Evolutionary conservation across 2,329 filamentous ascomycete species (phyloP).

Genomic region (Diaporthe helianthi): DNA sequence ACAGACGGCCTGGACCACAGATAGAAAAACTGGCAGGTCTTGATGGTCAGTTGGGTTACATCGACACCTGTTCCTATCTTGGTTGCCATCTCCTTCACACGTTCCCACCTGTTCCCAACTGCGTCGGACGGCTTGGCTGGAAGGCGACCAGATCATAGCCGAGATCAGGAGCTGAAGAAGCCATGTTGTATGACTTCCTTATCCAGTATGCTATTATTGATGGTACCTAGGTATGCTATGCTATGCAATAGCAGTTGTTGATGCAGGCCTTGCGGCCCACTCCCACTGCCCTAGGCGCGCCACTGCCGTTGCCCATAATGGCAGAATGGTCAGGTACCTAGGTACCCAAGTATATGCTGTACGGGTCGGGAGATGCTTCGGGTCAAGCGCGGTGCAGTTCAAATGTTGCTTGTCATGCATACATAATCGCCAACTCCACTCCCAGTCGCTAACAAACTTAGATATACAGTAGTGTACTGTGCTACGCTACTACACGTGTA

Average conservation of each 20-base stretch:
- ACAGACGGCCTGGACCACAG: constrained; percentile 16
- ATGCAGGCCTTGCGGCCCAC: neutral
- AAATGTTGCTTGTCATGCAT: constrained; percentile 12
- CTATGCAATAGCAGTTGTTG: neutral
- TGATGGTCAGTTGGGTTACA: constrained; percentile 8
- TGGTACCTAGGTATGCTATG: neutral
- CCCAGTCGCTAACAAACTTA: neutral
- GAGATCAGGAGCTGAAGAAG: neutral
- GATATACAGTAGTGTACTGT: too few species aligned
- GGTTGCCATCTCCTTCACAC: constrained; percentile 15
- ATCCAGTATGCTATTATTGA: neutral
- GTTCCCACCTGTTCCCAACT: neutral
- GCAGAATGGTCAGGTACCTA: too few species aligned
- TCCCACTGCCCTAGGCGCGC: too few species aligned
- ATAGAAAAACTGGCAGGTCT: constrained; percentile 8
- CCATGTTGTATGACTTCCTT: constrained; percentile 5
- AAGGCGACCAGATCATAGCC: neutral
- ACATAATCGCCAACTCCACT: constrained; percentile 3
- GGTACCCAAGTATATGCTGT: too few species aligned
- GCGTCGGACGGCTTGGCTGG: neutral
- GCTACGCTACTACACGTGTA: neutral
- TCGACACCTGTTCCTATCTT: constrained; percentile 3
- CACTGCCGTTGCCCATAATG: too few species aligned
- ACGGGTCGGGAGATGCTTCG: constrained; percentile 16
- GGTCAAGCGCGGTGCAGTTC: constrained; percentile 16